Percentiles rank a stretch among this genome's conserved stretches.
Evolutionary conservation across 179 eudicot species (phyloP).

Genomic region (Spergularia azorica): DNA sequence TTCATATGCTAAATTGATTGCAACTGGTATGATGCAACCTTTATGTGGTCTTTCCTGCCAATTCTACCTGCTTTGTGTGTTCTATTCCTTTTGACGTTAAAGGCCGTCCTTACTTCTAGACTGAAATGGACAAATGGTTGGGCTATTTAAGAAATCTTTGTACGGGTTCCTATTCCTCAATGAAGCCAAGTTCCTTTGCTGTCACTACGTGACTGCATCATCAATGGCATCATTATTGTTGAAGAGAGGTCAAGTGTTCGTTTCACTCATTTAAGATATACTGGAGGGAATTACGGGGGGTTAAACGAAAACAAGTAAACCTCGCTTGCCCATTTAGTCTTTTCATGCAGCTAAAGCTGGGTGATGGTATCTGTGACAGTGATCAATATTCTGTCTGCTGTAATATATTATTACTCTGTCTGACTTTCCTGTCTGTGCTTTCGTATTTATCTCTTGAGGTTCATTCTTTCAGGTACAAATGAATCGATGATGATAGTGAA

Average conservation of each 20-base stretch:
- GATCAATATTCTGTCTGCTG: neutral
- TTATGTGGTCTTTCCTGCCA: conserved; percentile 18
- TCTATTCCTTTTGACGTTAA: neutral
- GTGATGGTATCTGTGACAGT: neutral
- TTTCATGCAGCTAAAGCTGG: neutral
- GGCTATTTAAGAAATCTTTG: neutral
- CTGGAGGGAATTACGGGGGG: conserved; percentile 1
- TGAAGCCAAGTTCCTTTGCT: neutral
- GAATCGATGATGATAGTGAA: conserved; percentile 93
- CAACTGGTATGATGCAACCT: conserved; percentile 64
- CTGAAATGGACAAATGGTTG: neutral
- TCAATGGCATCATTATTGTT: neutral
- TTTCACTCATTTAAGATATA: conserved; percentile 1
- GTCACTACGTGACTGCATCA: conserved; percentile 7
- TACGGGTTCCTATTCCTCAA: neutral
- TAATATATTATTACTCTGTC: neutral
- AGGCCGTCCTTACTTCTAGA: neutral
- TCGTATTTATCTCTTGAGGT: conserved; percentile 11
- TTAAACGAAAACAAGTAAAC: conserved; percentile 9
- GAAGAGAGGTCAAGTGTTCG: neutral
- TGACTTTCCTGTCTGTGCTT: neutral
- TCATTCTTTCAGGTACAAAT: conserved; percentile 70
- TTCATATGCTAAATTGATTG: conserved; percentile 92
- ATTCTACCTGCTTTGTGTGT: conserved; percentile 15
- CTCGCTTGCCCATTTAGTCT: conserved; percentile 5